Evolutionary conservation across 2,329 filamentous ascomycete genomes (phyloP), one percentile per base, ranked within the genome.

Genomic region (Penicillium palitans): DNA sequence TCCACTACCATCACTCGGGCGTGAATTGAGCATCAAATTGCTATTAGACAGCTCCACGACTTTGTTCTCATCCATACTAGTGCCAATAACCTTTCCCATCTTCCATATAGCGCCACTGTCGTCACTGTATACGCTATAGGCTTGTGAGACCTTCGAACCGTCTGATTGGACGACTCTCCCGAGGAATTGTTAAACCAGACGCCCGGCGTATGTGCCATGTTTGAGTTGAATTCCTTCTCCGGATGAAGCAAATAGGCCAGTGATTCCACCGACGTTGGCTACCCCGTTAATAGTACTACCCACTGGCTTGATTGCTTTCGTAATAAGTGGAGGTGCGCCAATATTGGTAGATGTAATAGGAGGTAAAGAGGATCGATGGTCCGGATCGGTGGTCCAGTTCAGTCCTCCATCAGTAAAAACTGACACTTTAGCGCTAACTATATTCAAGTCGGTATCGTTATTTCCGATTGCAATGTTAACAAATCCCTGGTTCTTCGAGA

Each of bases 401-500:
- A 49, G 4, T 8, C 46, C 46, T 8, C 24, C 17, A 25, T 49
- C 46, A 3, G 46, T 49, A 7, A 31, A 49, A 10, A 49, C 46
- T 0, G 46, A 49, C 9, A 49, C 46, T 19, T 37, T 21, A 8
- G 46, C 31, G 8, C 46, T 49, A 9, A 37, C 15, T 15, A 49
- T 25, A 8, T 37, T 21, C 5, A 25, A 7, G 10, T 49, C 7
- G 46, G 46, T 49, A 8, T 49, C 46, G 19, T 49, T 33, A 8
- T 17, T 37, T 25, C 46, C 46, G 10, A 49, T n/a, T 9, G 6
- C 21, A 12, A 31, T 19, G 6, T 12, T 12, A 8, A n/a, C 8
- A 21, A 37, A 49, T 37, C 46, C 46, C 29, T 49, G 46, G 15
- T 49, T 37, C 31, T 49, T 49, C 31, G 46, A 49, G 19, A 49